These are phyloP conservation scores for Plectosphaerella plurivora DNA, from an alignment of 2,329 filamentous ascomycete species.

Conservation along the genomic window DNA sequence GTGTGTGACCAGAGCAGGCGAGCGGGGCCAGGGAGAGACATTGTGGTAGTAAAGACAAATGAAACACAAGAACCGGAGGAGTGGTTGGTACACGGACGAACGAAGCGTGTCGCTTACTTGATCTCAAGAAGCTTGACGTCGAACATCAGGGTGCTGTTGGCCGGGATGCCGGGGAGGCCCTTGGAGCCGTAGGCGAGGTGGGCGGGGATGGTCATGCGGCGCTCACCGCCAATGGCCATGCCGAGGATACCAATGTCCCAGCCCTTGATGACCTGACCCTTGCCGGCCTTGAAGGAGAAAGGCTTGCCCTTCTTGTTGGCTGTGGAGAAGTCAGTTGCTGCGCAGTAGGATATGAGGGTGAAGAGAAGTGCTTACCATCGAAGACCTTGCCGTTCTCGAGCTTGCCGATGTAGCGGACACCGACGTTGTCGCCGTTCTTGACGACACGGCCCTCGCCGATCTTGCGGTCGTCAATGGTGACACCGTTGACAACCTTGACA, in stretches of 20 bases:
- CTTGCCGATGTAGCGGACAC: constrained; percentile 98
- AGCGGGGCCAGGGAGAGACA: constrained; percentile 5
- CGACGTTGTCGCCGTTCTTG: constrained; percentile 86
- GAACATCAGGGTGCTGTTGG: constrained; percentile 87
- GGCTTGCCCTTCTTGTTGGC: constrained; percentile 99
- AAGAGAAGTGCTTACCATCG: constrained; percentile 60
- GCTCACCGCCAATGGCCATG: constrained; percentile 91
- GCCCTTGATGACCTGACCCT: constrained; percentile 95
- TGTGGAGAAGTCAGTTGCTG: constrained; percentile 26
- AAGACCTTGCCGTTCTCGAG: constrained; percentile 92
- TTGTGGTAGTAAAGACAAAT: background rate
- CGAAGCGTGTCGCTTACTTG: constrained; percentile 51
- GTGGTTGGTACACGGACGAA: background rate
- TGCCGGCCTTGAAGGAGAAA: constrained; percentile 91
- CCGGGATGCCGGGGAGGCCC: constrained; percentile 77
- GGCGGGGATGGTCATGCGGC: constrained; percentile 84
- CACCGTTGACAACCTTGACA: constrained; percentile 78
- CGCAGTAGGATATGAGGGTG: constrained; percentile 15
- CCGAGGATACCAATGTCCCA: constrained; percentile 94
- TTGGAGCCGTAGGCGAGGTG: constrained; percentile 86
- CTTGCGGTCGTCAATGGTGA: constrained; percentile 95
- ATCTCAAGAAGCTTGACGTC: constrained; percentile 84
- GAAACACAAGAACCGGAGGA: background rate
- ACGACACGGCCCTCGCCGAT: constrained; percentile 75
- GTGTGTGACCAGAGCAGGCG: constrained; percentile 19